Evolutionary conservation across 805 yeast genomes (phyloP), one percentile per base, ranked within the genome.

Genomic region (Schwanniomyces occidentalis): DNA sequence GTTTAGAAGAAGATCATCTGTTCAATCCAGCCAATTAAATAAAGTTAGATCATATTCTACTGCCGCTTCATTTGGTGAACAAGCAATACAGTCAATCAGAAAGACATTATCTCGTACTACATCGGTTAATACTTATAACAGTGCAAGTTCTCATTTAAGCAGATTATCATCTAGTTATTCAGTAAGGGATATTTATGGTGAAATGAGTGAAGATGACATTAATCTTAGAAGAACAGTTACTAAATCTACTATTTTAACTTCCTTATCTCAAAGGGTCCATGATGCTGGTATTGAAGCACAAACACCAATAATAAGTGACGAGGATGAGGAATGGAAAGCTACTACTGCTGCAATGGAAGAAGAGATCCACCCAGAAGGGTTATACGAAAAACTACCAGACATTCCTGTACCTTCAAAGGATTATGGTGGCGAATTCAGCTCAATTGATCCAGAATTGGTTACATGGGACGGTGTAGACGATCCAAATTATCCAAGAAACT

Each of bases 381-480:
- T 35, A 8, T 42, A 42, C 25, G 40, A 40, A 28, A 32, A 38
- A 13, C 22, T 54, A 5, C 57, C 60, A 3, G 67, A 61, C 28
- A 43, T 54, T n/a, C 38, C 58, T 3, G 61, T 65, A 10, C 69
- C 69, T 6, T 47, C 59, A 9, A 57, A 54, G 27, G 52, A 63
- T 32, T 73, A 67, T 36, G 85, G 85, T 17, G 63, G 62, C 6
- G 84, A 80, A 47, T 79, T 73, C 50, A 60, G 61, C 20, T 52
- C 55, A 4, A 56, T 77, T 7, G 86, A 82, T 46, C 86, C 85
- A 0, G 85, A 82, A 46, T 59, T 82, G 30, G 79, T 82, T 8
- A 73, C 85, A 2, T 82, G 86, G 86, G 77, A 78, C 20, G 79
- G 80, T 3, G 70, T 67, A 12, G 71, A 75, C 34, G 89, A 82